Conservation (phyloP, 2,329 filamentous ascomycete species). For the Phyllosticta ampelicida region DNA sequence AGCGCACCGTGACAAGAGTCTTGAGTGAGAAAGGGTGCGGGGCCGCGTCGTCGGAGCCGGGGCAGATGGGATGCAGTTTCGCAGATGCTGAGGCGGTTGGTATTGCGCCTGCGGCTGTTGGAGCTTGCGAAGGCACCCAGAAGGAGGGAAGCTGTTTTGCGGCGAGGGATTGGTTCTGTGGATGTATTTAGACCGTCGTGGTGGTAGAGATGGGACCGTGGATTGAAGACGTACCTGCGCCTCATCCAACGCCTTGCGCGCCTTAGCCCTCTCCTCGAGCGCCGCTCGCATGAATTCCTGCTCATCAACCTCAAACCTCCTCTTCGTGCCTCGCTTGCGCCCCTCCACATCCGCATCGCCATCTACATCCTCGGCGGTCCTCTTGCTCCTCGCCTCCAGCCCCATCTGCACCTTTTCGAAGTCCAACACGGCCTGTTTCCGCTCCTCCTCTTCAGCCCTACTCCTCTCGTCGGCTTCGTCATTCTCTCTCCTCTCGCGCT, state of each 20-base stretch:
- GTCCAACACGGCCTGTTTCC: conserved; percentile 59
- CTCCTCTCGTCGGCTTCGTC: conserved; percentile 52
- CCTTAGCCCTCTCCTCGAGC: conserved; percentile 56
- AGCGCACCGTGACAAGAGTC: conserved; percentile 62
- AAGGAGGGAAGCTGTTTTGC: conserved; percentile 72
- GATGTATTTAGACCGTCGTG: not conserved
- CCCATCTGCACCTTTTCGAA: conserved; percentile 79
- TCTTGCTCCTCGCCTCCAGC: conserved; percentile 29
- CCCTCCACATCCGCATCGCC: conserved; percentile 14
- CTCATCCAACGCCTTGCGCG: conserved; percentile 57
- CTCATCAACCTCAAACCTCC: conserved; percentile 72
- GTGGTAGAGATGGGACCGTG: not conserved
- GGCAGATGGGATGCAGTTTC: conserved; percentile 65
- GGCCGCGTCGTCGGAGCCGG: conserved; percentile 54
- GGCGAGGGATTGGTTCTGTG: conserved; percentile 32
- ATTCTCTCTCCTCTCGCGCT: conserved; percentile 48
- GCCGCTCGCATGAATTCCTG: conserved; percentile 63
- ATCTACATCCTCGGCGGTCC: conserved; percentile 24
- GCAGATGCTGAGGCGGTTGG: conserved; percentile 41
- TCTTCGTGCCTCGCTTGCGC: conserved; percentile 43
- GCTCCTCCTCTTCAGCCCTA: conserved; percentile 57
- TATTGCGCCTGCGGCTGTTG: conserved; percentile 39
- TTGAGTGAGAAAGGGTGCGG: conserved; percentile 71
- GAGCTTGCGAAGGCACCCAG: conserved; percentile 82
- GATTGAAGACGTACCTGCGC: conserved; percentile 47